A percentile compares a stretch with the other conserved stretches of the same genome.
These are phyloP conservation scores for Penicillium olsonii DNA, from an alignment of 2,329 filamentous ascomycete genomes.

Conservation along the genomic window DNA sequence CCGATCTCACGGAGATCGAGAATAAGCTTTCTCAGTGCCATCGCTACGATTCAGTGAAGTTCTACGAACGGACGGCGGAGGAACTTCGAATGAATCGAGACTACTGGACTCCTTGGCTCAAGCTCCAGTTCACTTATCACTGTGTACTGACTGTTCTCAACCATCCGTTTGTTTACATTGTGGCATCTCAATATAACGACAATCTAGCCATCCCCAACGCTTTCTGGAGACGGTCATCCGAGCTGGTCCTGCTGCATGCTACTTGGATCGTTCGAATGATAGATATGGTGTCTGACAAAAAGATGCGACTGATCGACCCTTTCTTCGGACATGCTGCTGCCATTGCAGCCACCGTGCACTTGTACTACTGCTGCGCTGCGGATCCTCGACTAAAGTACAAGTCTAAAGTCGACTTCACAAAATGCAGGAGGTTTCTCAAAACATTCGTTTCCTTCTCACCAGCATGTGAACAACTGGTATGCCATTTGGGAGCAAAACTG, in stretches of 20 bases:
- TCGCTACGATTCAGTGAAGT: slow-evolving; percentile 56
- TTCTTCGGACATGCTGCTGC: slow-evolving; percentile 56
- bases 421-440: slow-evolving; percentile 53
- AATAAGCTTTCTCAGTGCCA: slow-evolving; percentile 50
- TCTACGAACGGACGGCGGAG: slow-evolving; percentile 52
- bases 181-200: slow-evolving; percentile 54
- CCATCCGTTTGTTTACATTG: slow-evolving; percentile 57
- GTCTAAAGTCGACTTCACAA: slow-evolving; percentile 55
- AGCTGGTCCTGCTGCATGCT: slow-evolving; percentile 53
- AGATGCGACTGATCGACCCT: slow-evolving; percentile 52
- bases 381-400: slow-evolving; percentile 53
- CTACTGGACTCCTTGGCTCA: slow-evolving; percentile 57
- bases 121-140: slow-evolving; percentile 57
- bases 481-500: slow-evolving; percentile 11
- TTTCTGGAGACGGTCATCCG: slow-evolving; percentile 56
- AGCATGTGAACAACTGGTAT: slow-evolving; percentile 50
- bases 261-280: slow-evolving; percentile 59
- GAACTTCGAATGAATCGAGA: slow-evolving; percentile 49
- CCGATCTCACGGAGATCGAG: slow-evolving; percentile 55
- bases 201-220: slow-evolving; percentile 57
- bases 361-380: slow-evolving; percentile 57
- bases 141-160: slow-evolving; percentile 55
- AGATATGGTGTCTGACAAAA: slow-evolving; percentile 56
- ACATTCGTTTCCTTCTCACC: slow-evolving; percentile 51
- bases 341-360: slow-evolving; percentile 56